Base-by-base conservation (phyloP, 148 eudicot genomes). In the Nepenthes mirabilis region DNA sequence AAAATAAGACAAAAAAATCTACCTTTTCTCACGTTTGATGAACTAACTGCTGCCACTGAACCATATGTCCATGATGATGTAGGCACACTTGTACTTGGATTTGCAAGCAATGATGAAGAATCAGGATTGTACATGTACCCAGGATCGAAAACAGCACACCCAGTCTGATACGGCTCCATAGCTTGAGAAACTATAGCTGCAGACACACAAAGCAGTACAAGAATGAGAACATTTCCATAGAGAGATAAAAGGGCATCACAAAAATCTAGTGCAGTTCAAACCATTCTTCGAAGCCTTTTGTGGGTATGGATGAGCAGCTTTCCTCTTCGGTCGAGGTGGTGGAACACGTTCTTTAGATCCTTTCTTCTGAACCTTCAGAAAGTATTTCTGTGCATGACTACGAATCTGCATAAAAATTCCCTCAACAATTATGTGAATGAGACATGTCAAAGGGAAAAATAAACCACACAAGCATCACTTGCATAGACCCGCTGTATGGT, bases 251-350 rank as follows among this genome's bases (percentile, higher is more conserved):
- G 45, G 14, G 47, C 53, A 47, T 23, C 37, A 40, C 13, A 33
- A 48, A 12, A 61, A 2, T 32, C 34, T 10, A 56, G 58, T 33
- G 33, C 10, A 60, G 60, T 45, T 33, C 71, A 59, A 13, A 83
- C 88, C 82, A 52, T 33, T 75, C 66, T 77, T 80, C 48, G 78
- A 64, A n/a, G 88, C 84, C 66, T 83, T 83, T 35, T 80, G 88
- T 7, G 88, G 88, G 63, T 83, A 83, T 36, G 88, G 88, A 68
- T 83, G 82, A 49, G 82, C 64, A 52, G 88, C 88, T 75, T 83
- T 83, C 64, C 82, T 77, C 75, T 83, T 83, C 10, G 88, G 88
- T 35, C 88, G 70, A 43, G 88, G 82, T 48, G 88, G 88, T 34
- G 88, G 88, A 10, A 83, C 84, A 58, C 73, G 85, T 55, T 80